phyloP scores from a whole-genome alignment of 148 eudicot species.

The Camellia sinensis region DNA sequence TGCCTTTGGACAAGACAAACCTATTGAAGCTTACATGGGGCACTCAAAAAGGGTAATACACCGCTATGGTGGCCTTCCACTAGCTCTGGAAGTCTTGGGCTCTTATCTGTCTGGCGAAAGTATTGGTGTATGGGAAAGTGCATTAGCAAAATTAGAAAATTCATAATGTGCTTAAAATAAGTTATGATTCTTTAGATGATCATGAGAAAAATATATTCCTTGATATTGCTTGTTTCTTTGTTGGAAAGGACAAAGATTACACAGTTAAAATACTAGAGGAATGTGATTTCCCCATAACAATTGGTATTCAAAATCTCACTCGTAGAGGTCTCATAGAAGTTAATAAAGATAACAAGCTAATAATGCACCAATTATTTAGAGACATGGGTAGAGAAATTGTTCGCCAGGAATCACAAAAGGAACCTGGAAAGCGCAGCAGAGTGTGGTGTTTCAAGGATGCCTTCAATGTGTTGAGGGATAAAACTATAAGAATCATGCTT shows the following conservation, averaged over 20 bases:
- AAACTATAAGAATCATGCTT: neutral
- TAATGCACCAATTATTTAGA: neutral
- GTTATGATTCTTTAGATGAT: neutral
- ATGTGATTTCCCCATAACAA: neutral
- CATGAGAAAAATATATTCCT: neutral
- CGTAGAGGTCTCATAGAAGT: neutral
- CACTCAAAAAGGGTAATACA: neutral
- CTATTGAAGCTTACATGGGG: slow-evolving; percentile 7
- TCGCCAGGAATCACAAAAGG: neutral
- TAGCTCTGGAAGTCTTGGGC: slow-evolving; percentile 23
- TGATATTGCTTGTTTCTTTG: neutral
- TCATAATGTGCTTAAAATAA: neutral
- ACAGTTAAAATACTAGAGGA: neutral
- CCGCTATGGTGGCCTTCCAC: slow-evolving; percentile 14
- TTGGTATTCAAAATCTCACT: neutral
- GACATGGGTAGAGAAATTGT: neutral
- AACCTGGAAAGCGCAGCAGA: slow-evolving; percentile 4
- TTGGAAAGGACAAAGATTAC: neutral
- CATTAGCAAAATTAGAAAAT: slow-evolving; percentile 6
- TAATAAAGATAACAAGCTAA: neutral
- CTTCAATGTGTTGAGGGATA: neutral
- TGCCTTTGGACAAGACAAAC: slow-evolving; percentile 7
- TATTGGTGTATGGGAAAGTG: slow-evolving; percentile 12
- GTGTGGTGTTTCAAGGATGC: slow-evolving; percentile 7
- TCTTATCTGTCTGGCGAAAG: slow-evolving; percentile 6